Base-by-base conservation (phyloP, 352 stramenopile genomes). In the Globisporangium nunn region DNA sequence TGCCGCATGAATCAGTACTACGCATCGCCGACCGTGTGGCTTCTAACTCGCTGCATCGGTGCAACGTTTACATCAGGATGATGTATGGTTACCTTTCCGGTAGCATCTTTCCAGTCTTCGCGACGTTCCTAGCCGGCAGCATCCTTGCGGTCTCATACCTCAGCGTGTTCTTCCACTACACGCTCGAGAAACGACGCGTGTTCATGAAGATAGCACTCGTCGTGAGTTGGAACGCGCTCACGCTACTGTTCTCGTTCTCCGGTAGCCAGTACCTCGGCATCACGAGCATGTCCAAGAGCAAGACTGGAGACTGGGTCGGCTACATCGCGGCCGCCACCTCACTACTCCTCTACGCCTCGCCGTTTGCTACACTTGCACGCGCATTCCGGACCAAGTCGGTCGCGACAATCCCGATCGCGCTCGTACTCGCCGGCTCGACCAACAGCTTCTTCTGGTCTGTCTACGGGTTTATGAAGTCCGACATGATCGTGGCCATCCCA, bases 401-500 rank as follows among this genome's bases (percentile, higher is more conserved):
- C 29, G 62, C 49, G 23, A 74, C 59, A 15, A 75, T 78, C 52
- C 60, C 58, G 37, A 63, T 78, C 50, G 35, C 54, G 4, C 73
- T 78, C 62, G 57, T 71, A 14, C 14, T 64, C 5, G 70, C 66
- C 6, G 70, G 67, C 8, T 43, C 61, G 2, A 11, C 59, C 50
- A 78, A 69, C 61, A 78, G 75, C 51, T 50, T 50, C 28, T 50
- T 75, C 3, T 78, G 70, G 70, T 59, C 71, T 35, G 48, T 67
- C 35, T 78, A 78, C 55, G 67, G 61, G n/a, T 48, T 61, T 15
- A 52, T 74, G 28, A 54, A 67, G 37, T 33, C 58, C 11, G 62
- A 78, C 31, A 40, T 43, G 15, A 45, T 75, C 28, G 56, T 81
- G 30, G 37, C 31, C 30, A 30, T 53, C 31, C 44, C 54, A 10